phyloP scores from a whole-genome alignment of 2,329 filamentous ascomycete genomes.

The Trichoderma sp. region DNA sequence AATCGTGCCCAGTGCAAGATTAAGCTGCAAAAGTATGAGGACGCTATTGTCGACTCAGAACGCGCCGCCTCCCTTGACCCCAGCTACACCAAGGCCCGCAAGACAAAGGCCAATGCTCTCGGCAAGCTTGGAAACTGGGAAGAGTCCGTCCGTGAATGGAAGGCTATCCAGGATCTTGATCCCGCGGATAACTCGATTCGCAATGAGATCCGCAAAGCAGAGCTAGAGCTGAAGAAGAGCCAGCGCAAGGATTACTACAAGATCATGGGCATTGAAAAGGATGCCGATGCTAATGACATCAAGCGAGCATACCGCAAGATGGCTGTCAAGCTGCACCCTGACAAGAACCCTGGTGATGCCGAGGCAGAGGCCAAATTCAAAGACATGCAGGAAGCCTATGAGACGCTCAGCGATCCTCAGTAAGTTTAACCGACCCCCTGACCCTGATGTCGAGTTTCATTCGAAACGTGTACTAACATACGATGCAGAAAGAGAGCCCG shows the following conservation, averaged over 20 bases:
- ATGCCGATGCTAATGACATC: conserved; percentile 79
- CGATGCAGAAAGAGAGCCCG: conserved; percentile 72
- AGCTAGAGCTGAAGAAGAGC: conserved; percentile 96
- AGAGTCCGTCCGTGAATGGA: conserved; percentile 85
- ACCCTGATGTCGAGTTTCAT: background rate
- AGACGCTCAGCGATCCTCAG: conserved; percentile 91
- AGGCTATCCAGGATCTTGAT: conserved; percentile 79
- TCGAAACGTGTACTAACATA: conserved; percentile 38
- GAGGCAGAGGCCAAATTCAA: conserved; percentile 91
- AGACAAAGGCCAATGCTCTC: conserved; percentile 88
- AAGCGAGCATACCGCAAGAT: conserved; percentile 97
- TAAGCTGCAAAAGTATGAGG: conserved; percentile 80
- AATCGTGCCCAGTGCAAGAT: conserved; percentile 87
- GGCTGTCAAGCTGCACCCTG: conserved; percentile 91
- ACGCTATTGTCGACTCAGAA: conserved; percentile 83
- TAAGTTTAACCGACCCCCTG: conserved; percentile 52
- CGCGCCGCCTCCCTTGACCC: conserved; percentile 81
- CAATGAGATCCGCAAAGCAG: conserved; percentile 85
- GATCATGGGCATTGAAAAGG: conserved; percentile 86
- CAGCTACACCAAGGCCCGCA: conserved; percentile 84
- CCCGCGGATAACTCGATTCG: conserved; percentile 77
- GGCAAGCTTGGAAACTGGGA: conserved; percentile 90
- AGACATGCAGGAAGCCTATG: conserved; percentile 96
- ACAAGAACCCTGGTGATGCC: conserved; percentile 91
- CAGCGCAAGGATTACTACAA: conserved; percentile 99